Evolutionary conservation across 495 filamentous ascomycete genomes (phyloP).

Genomic region (Podospora pseudoanserina): DNA sequence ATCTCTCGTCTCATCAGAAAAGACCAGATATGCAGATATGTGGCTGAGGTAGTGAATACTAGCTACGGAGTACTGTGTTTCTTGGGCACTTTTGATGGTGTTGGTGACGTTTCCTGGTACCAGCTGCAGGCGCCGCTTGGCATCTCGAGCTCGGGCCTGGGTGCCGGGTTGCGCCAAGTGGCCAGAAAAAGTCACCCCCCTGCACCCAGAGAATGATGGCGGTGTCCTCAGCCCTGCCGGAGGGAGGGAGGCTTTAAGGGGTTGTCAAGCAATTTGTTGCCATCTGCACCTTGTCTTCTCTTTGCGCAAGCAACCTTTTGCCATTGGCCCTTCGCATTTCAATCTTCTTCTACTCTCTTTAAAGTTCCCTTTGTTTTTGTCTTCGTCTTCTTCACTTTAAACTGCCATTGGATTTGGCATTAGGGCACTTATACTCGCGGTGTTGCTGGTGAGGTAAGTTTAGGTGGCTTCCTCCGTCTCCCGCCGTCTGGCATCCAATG

Average conservation of each 20-base stretch:
- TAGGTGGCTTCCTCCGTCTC: neutral
- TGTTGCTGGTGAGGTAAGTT: conserved; percentile 17
- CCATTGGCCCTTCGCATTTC: conserved; percentile 9
- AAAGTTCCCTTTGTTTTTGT: conserved; percentile 17
- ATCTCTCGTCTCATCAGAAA: too few species aligned
- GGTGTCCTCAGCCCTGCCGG: conserved; percentile 19
- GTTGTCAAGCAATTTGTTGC: conserved; percentile 17
- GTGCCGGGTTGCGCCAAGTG: conserved; percentile 28
- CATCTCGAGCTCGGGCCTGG: neutral
- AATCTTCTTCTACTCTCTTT: conserved; percentile 23
- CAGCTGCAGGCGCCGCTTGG: neutral
- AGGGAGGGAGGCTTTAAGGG: conserved; percentile 20
- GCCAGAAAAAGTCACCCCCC: conserved; percentile 25
- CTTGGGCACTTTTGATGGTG: too few species aligned
- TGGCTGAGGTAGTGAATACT: too few species aligned
- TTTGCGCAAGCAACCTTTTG: neutral
- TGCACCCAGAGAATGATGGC: conserved; percentile 11
- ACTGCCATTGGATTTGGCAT: neutral
- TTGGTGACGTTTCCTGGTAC: neutral
- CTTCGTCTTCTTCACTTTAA: conserved; percentile 14
- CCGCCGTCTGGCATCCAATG: neutral
- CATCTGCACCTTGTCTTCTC: neutral
- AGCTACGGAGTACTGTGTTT: too few species aligned
- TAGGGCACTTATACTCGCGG: neutral
- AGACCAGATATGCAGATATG: too few species aligned